Base-by-base conservation (phyloP, 768 basidiomycete genomes). In the Suillus spraguei region DNA sequence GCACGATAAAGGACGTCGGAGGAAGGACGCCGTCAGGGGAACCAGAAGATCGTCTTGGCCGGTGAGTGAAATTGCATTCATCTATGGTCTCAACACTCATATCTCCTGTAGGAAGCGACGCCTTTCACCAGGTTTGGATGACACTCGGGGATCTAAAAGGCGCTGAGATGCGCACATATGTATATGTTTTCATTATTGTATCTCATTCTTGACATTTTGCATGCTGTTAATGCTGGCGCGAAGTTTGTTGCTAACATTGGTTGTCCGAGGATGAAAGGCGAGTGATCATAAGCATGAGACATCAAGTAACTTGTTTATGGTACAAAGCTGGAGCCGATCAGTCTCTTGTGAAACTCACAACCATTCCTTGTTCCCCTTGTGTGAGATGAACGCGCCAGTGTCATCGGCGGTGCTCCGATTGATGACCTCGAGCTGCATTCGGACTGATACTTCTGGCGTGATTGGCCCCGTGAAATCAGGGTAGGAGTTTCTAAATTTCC, bases 91-190 rank as follows among this genome's bases (percentile, higher is more conserved):
- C 59, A 33, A 39, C 13, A 9, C 28, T 65, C 36, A 63, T 46
- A 28, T 49, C 28, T 65, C 24, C 58, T 65, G 49, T 65, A 92
- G 90, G 72, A 92, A 92, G 79, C 85, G 90, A 65, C 80, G 90
- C 67, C 87, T 83, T 64, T 91, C 90, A 7, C 89, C 90, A n/a
- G 80, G 85, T 8, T 68, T 87, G 71, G 90, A 91, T 53, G 90
- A 91, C 56, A 72, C 79, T 42, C 83, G 90, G 64, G 83, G 87
- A 64, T 86, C 87, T 60, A 91, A 91, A 78, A 83, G 90, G 67
- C 87, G 89, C 67, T 90, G 80, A 85, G 64, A 75, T 67, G 72
- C 69, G 64, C 64, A 63, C 65, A 66, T 70, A 67, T 71, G 69
- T 76, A 73, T 73, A 70, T 38, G 67, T 24, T 64, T 33, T 39